A percentile compares a stretch with the other conserved stretches of the same genome.
These are phyloP conservation scores for Colletotrichum echinochloae DNA, from an alignment of 2,329 filamentous ascomycete genomes.

Conservation along the genomic window DNA sequence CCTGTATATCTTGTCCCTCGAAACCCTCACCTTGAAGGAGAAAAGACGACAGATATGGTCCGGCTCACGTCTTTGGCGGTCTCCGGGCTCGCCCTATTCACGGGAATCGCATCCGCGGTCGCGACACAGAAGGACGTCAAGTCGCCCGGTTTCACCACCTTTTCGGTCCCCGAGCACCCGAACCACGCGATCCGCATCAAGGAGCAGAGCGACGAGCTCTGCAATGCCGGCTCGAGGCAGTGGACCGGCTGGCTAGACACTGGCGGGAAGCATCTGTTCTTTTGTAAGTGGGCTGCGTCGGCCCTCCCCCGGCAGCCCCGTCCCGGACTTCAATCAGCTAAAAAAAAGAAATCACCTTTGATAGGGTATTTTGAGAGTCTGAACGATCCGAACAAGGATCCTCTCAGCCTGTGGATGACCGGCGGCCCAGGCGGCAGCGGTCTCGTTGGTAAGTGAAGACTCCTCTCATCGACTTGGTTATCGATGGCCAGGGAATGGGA, in stretches of 20 bases:
- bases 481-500: neutral
- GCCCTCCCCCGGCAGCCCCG: too few relatives aligned
- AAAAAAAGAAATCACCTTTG: neutral
- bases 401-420: constrained; percentile 68
- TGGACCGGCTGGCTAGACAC: constrained; percentile 48
- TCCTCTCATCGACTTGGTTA: neutral
- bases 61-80: constrained; percentile 6
- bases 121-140: constrained; percentile 22
- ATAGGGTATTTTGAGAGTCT: constrained; percentile 48
- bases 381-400: constrained; percentile 45
- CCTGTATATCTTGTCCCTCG: neutral
- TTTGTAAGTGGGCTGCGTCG: constrained; percentile 31
- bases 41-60: constrained; percentile 1
- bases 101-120: constrained; percentile 12
- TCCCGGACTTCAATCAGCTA: too few relatives aligned
- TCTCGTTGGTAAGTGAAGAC: constrained; percentile 55
- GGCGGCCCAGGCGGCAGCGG: constrained; percentile 69
- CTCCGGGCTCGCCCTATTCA: constrained; percentile 22
- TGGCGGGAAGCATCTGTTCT: constrained; percentile 42
- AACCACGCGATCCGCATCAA: constrained; percentile 45
- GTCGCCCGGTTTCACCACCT: constrained; percentile 26
- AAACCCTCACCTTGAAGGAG: neutral
- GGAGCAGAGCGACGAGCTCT: constrained; percentile 45
- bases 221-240: constrained; percentile 45
- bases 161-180: constrained; percentile 38